Evolutionary conservation across 1,284 basidiomycete genomes (phyloP).

Genomic region (Apiotrichum brassicae): DNA sequence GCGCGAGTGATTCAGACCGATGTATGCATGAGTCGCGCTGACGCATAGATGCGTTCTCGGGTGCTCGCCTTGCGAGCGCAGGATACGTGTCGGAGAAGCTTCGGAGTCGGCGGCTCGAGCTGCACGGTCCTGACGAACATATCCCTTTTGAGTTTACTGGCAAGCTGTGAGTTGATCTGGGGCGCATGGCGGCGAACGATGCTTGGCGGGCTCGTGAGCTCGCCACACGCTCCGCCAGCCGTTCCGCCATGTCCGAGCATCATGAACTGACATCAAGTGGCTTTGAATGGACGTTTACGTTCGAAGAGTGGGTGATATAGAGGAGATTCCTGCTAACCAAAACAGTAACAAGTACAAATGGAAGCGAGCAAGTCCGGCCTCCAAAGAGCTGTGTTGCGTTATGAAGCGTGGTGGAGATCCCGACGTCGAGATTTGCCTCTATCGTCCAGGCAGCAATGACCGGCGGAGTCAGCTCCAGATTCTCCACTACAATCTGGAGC

Average conservation of each 20-base stretch:
- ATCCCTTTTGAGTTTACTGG: conserved; percentile 40
- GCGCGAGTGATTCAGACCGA: too few relatives aligned
- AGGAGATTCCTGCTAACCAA: background rate
- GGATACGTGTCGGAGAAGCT: conserved; percentile 30
- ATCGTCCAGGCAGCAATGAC: conserved; percentile 28
- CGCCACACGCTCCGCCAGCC: too few relatives aligned
- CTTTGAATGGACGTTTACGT: conserved; percentile 42
- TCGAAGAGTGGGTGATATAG: conserved; percentile 35
- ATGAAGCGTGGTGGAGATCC: conserved; percentile 45
- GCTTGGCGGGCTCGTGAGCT: too few relatives aligned
- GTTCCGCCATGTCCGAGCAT: too few relatives aligned
- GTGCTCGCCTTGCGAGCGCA: conserved; percentile 34
- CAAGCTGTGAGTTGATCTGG: conserved; percentile 31
- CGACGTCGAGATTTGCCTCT: conserved; percentile 41
- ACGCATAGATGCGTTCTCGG: conserved; percentile 33
- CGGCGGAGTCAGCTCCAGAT: conserved; percentile 27
- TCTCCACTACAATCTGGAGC: conserved; percentile 45
- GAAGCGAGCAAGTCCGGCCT: conserved; percentile 30
- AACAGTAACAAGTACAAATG: conserved; percentile 41
- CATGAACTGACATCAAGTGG: background rate
- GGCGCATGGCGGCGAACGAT: too few relatives aligned
- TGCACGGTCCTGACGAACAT: conserved; percentile 42
- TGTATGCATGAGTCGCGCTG: too few relatives aligned
- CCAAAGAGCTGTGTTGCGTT: conserved; percentile 40
- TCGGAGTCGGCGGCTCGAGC: conserved; percentile 37